Evolutionary conservation across 495 filamentous ascomycete species (phyloP).

Genomic region (Talaromyces trachyspermus): DNA sequence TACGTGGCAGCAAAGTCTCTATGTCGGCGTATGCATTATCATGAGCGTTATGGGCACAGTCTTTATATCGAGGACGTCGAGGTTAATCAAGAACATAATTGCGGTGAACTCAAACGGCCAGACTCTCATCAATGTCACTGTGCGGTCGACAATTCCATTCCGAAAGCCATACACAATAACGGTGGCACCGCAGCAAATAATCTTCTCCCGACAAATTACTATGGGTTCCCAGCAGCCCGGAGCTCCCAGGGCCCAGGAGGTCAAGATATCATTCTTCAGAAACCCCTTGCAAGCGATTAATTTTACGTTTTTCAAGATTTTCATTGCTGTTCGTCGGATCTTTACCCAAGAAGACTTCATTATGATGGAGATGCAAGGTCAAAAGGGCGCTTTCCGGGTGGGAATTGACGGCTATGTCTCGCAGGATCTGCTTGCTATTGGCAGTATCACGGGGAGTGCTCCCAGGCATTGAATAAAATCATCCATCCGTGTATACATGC

Average conservation of each 20-base stretch:
- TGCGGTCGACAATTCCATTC: conserved; percentile 38
- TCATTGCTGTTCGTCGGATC: conserved; percentile 32
- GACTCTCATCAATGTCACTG: conserved; percentile 26
- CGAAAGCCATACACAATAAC: conserved; percentile 30
- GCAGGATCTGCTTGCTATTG: conserved; percentile 30
- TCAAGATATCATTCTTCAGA: conserved; percentile 26
- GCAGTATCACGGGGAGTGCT: conserved; percentile 14
- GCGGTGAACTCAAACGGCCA: conserved; percentile 27
- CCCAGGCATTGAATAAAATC: not conserved
- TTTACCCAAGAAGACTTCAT: conserved; percentile 43
- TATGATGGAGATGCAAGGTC: conserved; percentile 34
- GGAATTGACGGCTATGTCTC: conserved; percentile 34
- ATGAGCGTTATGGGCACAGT: conserved; percentile 39
- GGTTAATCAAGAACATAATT: conserved; percentile 28
- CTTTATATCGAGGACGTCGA: conserved; percentile 28
- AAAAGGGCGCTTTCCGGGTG: conserved; percentile 30
- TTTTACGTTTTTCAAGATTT: conserved; percentile 26
- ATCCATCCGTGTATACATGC: not conserved
- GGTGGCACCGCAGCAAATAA: conserved; percentile 30
- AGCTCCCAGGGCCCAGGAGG: conserved; percentile 13
- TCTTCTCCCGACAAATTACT: conserved; percentile 29
- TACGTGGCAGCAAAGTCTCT: conserved; percentile 32
- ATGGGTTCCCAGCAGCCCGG: no score
- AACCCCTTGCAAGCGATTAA: conserved; percentile 30
- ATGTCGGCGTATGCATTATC: conserved; percentile 33